phyloP scores from a whole-genome alignment of 768 basidiomycete genomes.

The Tylopilus rubrobrunneus region DNA sequence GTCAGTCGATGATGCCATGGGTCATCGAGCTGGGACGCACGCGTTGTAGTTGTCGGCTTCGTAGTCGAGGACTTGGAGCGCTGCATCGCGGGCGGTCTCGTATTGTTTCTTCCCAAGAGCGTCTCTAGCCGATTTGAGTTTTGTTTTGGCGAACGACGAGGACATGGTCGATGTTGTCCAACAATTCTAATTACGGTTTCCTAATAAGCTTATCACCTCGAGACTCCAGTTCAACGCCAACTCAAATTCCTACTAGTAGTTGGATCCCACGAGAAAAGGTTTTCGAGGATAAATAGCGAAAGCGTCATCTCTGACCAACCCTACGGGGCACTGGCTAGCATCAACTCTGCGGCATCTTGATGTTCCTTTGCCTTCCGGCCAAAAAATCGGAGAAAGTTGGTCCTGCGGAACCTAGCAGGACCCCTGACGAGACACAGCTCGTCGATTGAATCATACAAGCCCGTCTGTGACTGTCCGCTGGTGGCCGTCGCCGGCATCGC shows the following conservation, averaged over 20 bases:
- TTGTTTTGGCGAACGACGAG: slow-evolving; percentile 53
- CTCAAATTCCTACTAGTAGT: too few relatives aligned
- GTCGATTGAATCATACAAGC: slow-evolving; percentile 12
- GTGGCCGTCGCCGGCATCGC: slow-evolving; percentile 1
- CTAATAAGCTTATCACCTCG: too few relatives aligned
- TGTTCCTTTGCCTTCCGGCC: slow-evolving; percentile 11
- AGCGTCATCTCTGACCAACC: not conserved
- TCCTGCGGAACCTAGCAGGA: slow-evolving; percentile 13
- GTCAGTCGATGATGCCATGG: slow-evolving; percentile 1
- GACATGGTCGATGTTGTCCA: slow-evolving; percentile 19
- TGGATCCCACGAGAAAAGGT: not conserved
- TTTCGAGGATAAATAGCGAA: not conserved
- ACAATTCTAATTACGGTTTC: not conserved
- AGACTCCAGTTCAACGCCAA: too few relatives aligned
- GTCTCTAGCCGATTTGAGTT: slow-evolving; percentile 78
- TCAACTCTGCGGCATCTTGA: not conserved
- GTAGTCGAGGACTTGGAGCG: slow-evolving; percentile 61
- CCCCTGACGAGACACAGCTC: slow-evolving; percentile 25
- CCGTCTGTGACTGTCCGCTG: not conserved
- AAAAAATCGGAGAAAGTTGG: slow-evolving; percentile 14
- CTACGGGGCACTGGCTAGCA: not conserved
- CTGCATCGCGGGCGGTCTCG: slow-evolving; percentile 59
- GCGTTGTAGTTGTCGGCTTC: slow-evolving; percentile 87
- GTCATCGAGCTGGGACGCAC: slow-evolving; percentile 43
- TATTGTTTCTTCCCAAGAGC: slow-evolving; percentile 75